Percentiles rank a stretch among this genome's conserved stretches.
These are phyloP conservation scores for Hyphopichia fennica DNA, from an alignment of 1,139 yeast species.

Conservation along the genomic window DNA sequence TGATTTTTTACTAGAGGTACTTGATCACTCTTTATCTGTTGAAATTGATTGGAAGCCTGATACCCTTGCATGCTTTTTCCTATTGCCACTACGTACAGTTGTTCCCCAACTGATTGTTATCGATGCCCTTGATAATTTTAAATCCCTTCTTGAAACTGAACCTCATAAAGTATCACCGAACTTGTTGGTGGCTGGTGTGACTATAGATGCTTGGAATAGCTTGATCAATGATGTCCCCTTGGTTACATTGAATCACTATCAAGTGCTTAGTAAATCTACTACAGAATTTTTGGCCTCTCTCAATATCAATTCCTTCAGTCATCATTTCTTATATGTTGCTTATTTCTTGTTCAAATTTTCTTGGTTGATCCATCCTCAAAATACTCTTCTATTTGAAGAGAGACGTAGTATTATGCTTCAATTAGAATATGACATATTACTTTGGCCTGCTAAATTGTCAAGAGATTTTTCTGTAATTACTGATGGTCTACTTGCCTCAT, in stretches of 20 bases:
- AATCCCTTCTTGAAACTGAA: slow-evolving; percentile 8
- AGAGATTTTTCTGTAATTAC: slow-evolving; percentile 18
- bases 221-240: slow-evolving; percentile 13
- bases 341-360: slow-evolving; percentile 15
- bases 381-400: slow-evolving; percentile 7
- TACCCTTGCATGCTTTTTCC: slow-evolving; percentile 17
- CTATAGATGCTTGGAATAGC: slow-evolving; percentile 19
- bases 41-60: slow-evolving; percentile 14
- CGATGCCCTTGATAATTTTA: slow-evolving; percentile 12
- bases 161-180: slow-evolving; percentile 9
- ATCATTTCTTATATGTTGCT: slow-evolving; percentile 17
- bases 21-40: slow-evolving; percentile 8
- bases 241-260: slow-evolving; percentile 8
- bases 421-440: slow-evolving; percentile 22
- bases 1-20: slow-evolving; percentile 11
- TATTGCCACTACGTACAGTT: slow-evolving; percentile 15
- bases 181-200: slow-evolving; percentile 17
- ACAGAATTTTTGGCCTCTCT: slow-evolving; percentile 10
- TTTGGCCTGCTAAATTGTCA: slow-evolving; percentile 24
- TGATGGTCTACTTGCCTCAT: slow-evolving; percentile 20
- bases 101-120: slow-evolving; percentile 10
- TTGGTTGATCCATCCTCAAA: slow-evolving; percentile 13
- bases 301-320: slow-evolving; percentile 14
- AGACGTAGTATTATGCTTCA: slow-evolving; percentile 13
- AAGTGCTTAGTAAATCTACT: slow-evolving; percentile 1